phyloP scores from a whole-genome alignment of 202 grass and related monocot species.

The Panicum virgatum region DNA sequence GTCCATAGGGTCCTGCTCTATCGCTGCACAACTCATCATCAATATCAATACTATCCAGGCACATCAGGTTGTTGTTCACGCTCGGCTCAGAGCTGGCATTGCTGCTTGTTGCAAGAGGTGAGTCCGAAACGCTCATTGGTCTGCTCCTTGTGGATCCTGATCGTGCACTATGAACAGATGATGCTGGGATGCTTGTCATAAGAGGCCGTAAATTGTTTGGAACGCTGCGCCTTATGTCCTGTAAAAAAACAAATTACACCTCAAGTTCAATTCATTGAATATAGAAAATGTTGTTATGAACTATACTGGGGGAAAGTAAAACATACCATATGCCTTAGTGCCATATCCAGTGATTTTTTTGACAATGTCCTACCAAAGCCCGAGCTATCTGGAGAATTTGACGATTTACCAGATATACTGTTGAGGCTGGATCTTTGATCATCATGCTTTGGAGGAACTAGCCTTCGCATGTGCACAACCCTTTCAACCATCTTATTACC shows the following conservation, averaged over 20 bases:
- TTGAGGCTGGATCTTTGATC: constrained; percentile 62
- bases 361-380: constrained; percentile 90
- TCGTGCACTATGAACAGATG: constrained; percentile 79
- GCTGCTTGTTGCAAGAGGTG: constrained; percentile 91
- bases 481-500: constrained; percentile 98
- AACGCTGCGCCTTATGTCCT: constrained; percentile 94
- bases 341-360: constrained; percentile 98
- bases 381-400: constrained; percentile 76
- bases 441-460: constrained; percentile 87
- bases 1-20: constrained; percentile 44
- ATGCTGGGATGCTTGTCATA: constrained; percentile 89
- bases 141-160: constrained; percentile 76
- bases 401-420: constrained; percentile 61
- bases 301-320: constrained; percentile 19
- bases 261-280: constrained; percentile 31
- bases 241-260: constrained; percentile 35
- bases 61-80: constrained; percentile 86
- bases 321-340: constrained; percentile 92
- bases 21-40: constrained; percentile 79
- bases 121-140: constrained; percentile 65
- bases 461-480: constrained; percentile 91
- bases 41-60: constrained; percentile 68
- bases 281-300: not conserved
- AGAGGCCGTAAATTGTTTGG: constrained; percentile 89
- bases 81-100: constrained; percentile 90